phyloP scores from a whole-genome alignment of 129 eudicot genomes.

The Helichrysum umbraculigerum region DNA sequence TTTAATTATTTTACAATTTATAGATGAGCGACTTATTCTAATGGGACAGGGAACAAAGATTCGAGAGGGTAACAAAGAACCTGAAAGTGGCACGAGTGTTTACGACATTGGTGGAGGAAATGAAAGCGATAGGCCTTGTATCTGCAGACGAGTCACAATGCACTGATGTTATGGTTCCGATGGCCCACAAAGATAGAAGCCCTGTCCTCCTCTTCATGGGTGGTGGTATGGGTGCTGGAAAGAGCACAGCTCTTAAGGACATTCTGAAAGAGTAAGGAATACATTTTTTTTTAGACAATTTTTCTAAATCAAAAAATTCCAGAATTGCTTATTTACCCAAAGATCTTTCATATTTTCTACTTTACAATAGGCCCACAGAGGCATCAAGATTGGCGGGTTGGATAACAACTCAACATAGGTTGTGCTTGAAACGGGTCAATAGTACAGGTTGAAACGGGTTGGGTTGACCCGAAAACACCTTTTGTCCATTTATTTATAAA shows the following conservation, averaged over 20 bases:
- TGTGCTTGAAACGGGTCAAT: no score
- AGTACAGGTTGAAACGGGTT: background rate
- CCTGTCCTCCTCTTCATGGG: slow-evolving; percentile 99
- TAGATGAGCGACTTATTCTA: background rate
- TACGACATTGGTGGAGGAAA: slow-evolving; percentile 89
- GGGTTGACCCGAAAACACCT: background rate
- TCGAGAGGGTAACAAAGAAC: slow-evolving; percentile 90
- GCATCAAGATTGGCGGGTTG: no score
- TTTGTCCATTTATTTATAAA: background rate
- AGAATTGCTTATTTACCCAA: background rate
- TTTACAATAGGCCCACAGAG: no score
- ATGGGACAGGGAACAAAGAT: slow-evolving; percentile 77
- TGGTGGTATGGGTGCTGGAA: slow-evolving; percentile 99
- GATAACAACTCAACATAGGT: no score
- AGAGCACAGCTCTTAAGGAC: slow-evolving; percentile 95
- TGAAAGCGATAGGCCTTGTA: slow-evolving; percentile 87
- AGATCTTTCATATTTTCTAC: no score
- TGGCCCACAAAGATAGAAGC: slow-evolving; percentile 93
- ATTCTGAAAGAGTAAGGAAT: slow-evolving; percentile 85
- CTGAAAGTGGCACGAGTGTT: slow-evolving; percentile 95
- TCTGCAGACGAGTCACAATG: slow-evolving; percentile 80
- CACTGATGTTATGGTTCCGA: slow-evolving; percentile 94
- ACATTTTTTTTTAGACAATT: background rate
- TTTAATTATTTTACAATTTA: background rate
- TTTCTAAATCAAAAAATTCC: background rate